Evolutionary conservation across 805 yeast genomes (phyloP).

Genomic region (Ogataea zsoltii): DNA sequence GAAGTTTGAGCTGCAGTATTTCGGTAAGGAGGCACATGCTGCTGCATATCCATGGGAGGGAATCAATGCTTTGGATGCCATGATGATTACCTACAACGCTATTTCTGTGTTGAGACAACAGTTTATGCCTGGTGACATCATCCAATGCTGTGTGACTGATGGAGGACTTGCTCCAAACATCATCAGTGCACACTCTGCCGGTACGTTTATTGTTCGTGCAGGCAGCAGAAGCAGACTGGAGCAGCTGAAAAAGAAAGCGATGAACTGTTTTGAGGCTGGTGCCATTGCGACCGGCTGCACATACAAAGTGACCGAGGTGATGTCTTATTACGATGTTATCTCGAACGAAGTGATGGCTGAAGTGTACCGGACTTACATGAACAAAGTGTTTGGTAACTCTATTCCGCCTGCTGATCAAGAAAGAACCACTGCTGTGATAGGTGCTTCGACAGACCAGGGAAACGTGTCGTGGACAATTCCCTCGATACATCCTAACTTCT

Average conservation of each 20-base stretch:
- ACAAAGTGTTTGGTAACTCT: slow-evolving; percentile 11
- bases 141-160: slow-evolving; percentile 26
- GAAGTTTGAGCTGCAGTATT: slow-evolving; percentile 20
- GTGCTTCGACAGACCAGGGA: slow-evolving; percentile 29
- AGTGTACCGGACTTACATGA: slow-evolving; percentile 19
- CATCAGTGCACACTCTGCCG: slow-evolving; percentile 26
- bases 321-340: slow-evolving; percentile 28
- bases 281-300: slow-evolving; percentile 35
- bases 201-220: slow-evolving; percentile 21
- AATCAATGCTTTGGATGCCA: slow-evolving; percentile 33
- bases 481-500: slow-evolving; percentile 25
- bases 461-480: slow-evolving; percentile 27
- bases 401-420: slow-evolving; percentile 14
- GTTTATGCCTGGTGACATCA: slow-evolving; percentile 26
- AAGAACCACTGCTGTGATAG: slow-evolving; percentile 15
- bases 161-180: slow-evolving; percentile 31
- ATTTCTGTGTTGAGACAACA: slow-evolving; percentile 32
- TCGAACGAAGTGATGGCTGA: slow-evolving; percentile 23
- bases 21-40: slow-evolving; percentile 32
- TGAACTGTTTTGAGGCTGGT: slow-evolving; percentile 30
- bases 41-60: slow-evolving; percentile 34
- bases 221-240: slow-evolving; percentile 19
- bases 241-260: slow-evolving; percentile 27
- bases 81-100: slow-evolving; percentile 27
- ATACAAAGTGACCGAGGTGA: slow-evolving; percentile 33